These are phyloP conservation scores for Epichloe hybrida DNA, from an alignment of 2,329 filamentous ascomycete genomes.

Conservation along the genomic window DNA sequence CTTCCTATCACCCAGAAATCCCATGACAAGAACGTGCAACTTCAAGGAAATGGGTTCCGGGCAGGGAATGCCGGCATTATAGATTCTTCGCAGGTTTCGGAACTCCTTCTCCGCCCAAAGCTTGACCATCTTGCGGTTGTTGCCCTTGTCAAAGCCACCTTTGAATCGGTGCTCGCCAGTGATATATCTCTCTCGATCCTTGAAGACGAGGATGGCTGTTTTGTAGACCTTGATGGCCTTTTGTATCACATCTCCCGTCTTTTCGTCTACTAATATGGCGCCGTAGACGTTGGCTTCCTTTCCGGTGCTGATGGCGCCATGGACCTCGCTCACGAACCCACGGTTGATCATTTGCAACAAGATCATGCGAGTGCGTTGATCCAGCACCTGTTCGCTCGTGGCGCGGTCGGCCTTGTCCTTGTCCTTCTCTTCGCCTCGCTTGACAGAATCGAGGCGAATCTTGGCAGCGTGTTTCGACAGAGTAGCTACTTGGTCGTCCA, in stretches of 20 bases:
- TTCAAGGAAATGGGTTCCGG: constrained; percentile 82
- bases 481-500: constrained; percentile 81
- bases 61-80: constrained; percentile 74
- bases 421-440: constrained; percentile 37
- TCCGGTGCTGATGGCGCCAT: constrained; percentile 89
- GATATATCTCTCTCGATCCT: constrained; percentile 93
- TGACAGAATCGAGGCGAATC: constrained; percentile 61
- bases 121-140: constrained; percentile 94
- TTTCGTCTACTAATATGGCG: constrained; percentile 52
- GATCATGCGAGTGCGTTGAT: constrained; percentile 90
- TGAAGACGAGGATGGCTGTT: constrained; percentile 94
- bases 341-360: constrained; percentile 92
- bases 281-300: constrained; percentile 99
- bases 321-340: constrained; percentile 75
- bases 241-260: constrained; percentile 44
- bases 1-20: constrained; percentile 74
- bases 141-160: constrained; percentile 82
- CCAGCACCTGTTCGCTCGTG: constrained; percentile 87
- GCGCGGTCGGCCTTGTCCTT: constrained; percentile 89
- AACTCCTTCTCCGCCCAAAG: constrained; percentile 99
- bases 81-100: constrained; percentile 75
- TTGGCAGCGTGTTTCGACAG: constrained; percentile 75
- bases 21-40: constrained; percentile 88
- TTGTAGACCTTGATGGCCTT: constrained; percentile 98
- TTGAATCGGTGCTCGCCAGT: constrained; percentile 88